These are phyloP conservation scores for Iris pallida DNA, from an alignment of 116 monocot species.

Conservation along the genomic window DNA sequence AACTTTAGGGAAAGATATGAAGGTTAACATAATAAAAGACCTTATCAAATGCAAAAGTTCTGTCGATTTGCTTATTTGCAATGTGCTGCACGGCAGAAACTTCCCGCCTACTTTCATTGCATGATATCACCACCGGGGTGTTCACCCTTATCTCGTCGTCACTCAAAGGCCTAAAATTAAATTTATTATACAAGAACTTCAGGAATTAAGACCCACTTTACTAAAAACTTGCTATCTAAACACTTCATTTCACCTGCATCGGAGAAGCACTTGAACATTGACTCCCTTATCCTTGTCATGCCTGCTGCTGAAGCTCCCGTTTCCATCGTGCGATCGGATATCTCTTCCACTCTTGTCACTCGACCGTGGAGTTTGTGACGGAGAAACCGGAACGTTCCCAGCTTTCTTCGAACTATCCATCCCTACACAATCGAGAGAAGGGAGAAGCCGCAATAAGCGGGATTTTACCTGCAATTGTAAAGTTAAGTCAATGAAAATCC, in stretches of 20 bases:
- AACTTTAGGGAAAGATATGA: not conserved
- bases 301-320: constrained; percentile 45
- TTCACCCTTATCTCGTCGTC: constrained; percentile 68
- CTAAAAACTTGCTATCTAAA: not conserved
- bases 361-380: constrained; percentile 52
- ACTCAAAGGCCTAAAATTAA: constrained; percentile 55
- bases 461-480: not conserved
- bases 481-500: not conserved
- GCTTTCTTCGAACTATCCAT: constrained; percentile 42
- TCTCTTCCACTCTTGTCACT: constrained; percentile 63
- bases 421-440: not conserved
- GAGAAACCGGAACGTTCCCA: constrained; percentile 30
- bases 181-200: constrained; percentile 1
- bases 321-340: constrained; percentile 52
- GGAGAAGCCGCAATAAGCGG: not conserved
- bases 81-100: constrained; percentile 76
- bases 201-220: not conserved
- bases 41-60: constrained; percentile 86
- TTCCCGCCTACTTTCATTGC: constrained; percentile 75
- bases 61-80: constrained; percentile 90
- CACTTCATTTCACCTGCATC: constrained; percentile 60
- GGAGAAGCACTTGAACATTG: constrained; percentile 87
- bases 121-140: constrained; percentile 79
- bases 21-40: constrained; percentile 33
- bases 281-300: constrained; percentile 85